Evolutionary conservation across 2,329 filamentous ascomycete species (phyloP), one percentile per base, ranked within the genome.

Genomic region (Pyrenophora seminiperda): DNA sequence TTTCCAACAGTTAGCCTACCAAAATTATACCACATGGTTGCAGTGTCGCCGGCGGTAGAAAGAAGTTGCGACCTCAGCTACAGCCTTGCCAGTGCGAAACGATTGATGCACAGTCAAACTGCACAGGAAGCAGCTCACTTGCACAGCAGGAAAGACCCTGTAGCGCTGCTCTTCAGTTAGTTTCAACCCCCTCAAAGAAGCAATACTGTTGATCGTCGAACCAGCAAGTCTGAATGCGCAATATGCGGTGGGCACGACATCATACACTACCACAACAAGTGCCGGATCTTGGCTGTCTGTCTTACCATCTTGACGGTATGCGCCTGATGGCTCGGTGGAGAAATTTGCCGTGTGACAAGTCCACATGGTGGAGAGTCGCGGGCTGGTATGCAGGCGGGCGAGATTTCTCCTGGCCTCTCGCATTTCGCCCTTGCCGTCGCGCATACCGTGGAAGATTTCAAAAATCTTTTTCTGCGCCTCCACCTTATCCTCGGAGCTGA

Each of bases 341-440:
- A 43, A 37, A 37, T 38, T 31, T 43, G 53, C 37, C 34, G 58
- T 61, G 53, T 61, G 58, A 61, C 55, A 37, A 30, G 41, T 22
- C 41, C 50, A 56, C 56, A 58, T 54, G 49, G 49, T 42, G 49
- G 49, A 43, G 49, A 48, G 49, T 37, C 34, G 43, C 41, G 53
- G 53, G 36, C 47, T 39, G 31, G 31, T 10, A 14, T 48, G 33
- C 48, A 43, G 24, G 10, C 24, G 24, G 24, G 24, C 24, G 24
- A 27, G 24, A 27, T 27, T 27, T 27, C 10, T 36, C 38, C 32
- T 19, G 20, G 24, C 14, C 15, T 19, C 15, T 7, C 14, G n/a
- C 7, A 15, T 19, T 20, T 17, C 15, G 38, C 34, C 6, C 14
- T 29, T 24, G 15, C 33, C 20, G 10, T 31, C 15, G 27, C 33